Percentiles rank a stretch among this genome's conserved stretches.
Conservation (phyloP, 495 filamentous ascomycete genomes). For the Tricharina praecox region DNA sequence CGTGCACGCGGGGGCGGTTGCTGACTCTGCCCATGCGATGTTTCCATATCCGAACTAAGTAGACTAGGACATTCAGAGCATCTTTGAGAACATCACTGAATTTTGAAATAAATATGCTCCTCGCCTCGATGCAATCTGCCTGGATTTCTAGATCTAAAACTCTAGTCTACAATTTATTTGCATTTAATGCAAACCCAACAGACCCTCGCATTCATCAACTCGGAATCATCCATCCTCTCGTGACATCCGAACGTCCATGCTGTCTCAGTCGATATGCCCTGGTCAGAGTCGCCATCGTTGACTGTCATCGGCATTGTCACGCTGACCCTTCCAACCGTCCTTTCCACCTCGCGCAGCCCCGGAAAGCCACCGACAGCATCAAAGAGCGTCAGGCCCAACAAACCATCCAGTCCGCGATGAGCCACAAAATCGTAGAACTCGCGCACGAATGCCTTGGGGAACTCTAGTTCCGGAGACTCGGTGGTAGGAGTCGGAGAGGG, state of each 20-base stretch:
- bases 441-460: slow-evolving; percentile 14
- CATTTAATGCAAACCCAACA: slow-evolving; percentile 25
- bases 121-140: too few relatives aligned
- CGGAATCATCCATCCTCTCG: slow-evolving; percentile 19
- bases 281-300: slow-evolving; percentile 2
- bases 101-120: too few relatives aligned
- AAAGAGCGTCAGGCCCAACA: slow-evolving; percentile 19
- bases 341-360: slow-evolving; percentile 13
- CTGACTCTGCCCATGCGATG: too few relatives aligned
- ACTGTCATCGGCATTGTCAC: slow-evolving; percentile 14
- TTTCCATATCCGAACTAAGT: too few relatives aligned
- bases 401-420: slow-evolving; percentile 10
- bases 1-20: too few relatives aligned
- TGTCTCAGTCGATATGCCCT: slow-evolving; percentile 9
- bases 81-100: too few relatives aligned
- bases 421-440: slow-evolving; percentile 18
- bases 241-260: slow-evolving; percentile 26
- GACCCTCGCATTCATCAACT: slow-evolving; percentile 22
- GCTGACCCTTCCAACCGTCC: slow-evolving; percentile 21
- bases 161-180: too few relatives aligned
- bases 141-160: too few relatives aligned
- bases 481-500: slow-evolving; percentile 9
- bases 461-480: background rate
- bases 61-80: too few relatives aligned
- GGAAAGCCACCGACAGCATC: slow-evolving; percentile 9